A percentile compares a stretch with the other conserved stretches of the same genome.
These are phyloP conservation scores for Gastrodia elata DNA, from an alignment of 106 monocot genomes.

Conservation along the genomic window DNA sequence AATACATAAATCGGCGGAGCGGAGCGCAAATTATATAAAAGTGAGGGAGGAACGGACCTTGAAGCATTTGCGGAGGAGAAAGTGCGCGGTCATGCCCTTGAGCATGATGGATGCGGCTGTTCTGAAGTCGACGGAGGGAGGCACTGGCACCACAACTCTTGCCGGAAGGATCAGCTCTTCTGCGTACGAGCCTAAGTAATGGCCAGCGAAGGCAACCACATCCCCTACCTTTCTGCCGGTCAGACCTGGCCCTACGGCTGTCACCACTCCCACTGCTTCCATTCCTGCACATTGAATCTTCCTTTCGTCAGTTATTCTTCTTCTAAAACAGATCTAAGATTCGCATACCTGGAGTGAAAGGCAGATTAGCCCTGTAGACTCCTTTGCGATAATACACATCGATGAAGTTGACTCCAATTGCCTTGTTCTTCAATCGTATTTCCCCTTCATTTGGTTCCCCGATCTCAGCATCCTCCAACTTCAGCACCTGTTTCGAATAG, in stretches of 20 bases:
- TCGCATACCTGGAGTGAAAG: conserved; percentile 72
- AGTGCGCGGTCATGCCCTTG: conserved; percentile 88
- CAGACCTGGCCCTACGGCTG: conserved; percentile 84
- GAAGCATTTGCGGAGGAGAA: conserved; percentile 52
- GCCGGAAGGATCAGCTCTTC: conserved; percentile 95
- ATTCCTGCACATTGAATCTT: conserved; percentile 36
- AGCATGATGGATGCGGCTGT: conserved; percentile 67
- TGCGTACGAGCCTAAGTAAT: conserved; percentile 70
- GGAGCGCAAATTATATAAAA: no score
- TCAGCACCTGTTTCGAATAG: conserved; percentile 47
- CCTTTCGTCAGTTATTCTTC: conserved; percentile 1
- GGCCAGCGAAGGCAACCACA: conserved; percentile 82
- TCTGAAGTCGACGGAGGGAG: conserved; percentile 57
- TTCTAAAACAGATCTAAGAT: neutral
- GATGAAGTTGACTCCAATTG: conserved; percentile 89
- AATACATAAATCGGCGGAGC: no score
- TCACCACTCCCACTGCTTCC: conserved; percentile 90
- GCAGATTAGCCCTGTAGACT: conserved; percentile 44
- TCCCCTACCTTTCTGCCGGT: conserved; percentile 76
- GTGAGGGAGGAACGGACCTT: no score
- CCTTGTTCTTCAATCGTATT: conserved; percentile 83
- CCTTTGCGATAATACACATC: conserved; percentile 86
- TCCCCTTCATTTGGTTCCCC: conserved; percentile 87
- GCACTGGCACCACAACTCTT: conserved; percentile 57
- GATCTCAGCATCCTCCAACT: conserved; percentile 93